These are phyloP conservation scores for Rhodotorula sp. DNA, from an alignment of 1,284 basidiomycete genomes.

Conservation along the genomic window DNA sequence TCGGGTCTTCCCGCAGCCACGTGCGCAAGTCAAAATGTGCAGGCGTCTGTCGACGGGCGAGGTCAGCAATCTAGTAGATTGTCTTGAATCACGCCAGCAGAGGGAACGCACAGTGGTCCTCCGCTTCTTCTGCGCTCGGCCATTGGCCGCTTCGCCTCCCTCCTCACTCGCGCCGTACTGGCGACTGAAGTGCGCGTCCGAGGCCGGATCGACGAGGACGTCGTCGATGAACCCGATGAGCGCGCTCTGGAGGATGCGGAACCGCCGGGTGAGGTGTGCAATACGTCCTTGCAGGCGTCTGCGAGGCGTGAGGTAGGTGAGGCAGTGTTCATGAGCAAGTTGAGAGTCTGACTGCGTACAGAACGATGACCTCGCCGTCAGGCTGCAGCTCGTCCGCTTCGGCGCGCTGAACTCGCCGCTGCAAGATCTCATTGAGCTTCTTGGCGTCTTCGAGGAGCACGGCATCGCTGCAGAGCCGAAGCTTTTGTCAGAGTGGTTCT, in stretches of 20 bases:
- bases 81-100: no score
- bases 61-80: no score
- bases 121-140: not conserved
- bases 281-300: slow-evolving; percentile 1
- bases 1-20: not conserved
- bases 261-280: not conserved
- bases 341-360: not conserved
- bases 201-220: not conserved
- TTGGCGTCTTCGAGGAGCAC: not conserved
- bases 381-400: not conserved
- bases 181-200: no score
- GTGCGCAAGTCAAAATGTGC: not conserved
- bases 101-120: not conserved
- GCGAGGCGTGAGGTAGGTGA: not conserved
- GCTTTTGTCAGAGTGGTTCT: not conserved
- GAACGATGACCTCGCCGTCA: not conserved
- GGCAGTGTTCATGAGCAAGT: not conserved
- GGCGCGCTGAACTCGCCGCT: not conserved
- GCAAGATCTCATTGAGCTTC: not conserved
- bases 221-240: slow-evolving; percentile 7
- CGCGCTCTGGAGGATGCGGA: not conserved
- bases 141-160: not conserved
- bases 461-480: not conserved
- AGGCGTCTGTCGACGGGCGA: not conserved
- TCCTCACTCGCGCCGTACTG: not conserved